phyloP scores from a whole-genome alignment of 108 stramenopile genomes.

The Aurantiochytrium sp. region DNA sequence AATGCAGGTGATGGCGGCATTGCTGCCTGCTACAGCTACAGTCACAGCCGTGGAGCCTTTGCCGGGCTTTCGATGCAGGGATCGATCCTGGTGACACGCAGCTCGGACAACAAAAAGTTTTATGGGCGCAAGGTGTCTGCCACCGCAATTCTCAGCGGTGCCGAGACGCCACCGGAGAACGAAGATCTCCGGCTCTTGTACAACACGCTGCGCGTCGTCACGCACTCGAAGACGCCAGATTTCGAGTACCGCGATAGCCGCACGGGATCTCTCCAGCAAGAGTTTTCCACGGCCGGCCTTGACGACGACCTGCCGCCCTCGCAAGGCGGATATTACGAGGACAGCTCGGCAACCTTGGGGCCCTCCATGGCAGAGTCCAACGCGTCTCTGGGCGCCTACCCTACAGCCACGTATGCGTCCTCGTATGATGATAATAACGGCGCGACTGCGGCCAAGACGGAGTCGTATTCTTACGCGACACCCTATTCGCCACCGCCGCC shows the following conservation, averaged over 20 bases:
- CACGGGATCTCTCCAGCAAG: not conserved
- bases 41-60: conserved; percentile 78
- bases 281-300: not conserved
- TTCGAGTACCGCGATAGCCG: conserved; percentile 13
- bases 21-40: conserved; percentile 81
- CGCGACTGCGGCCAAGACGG: too few species aligned
- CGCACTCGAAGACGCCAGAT: not conserved
- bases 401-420: not conserved
- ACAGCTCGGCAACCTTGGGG: not conserved
- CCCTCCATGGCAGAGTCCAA: too few species aligned
- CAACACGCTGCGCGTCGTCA: not conserved
- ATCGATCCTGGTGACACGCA: conserved; percentile 63
- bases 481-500: not conserved
- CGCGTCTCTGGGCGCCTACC: not conserved
- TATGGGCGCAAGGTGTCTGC: conserved; percentile 64
- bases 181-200: not conserved
- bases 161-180: not conserved
- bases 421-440: not conserved
- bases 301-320: not conserved
- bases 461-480: too few species aligned
- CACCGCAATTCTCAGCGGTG: conserved; percentile 43
- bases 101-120: conserved; percentile 86
- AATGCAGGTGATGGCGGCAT: conserved; percentile 49
- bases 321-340: not conserved
- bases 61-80: conserved; percentile 87